Base-by-base conservation (phyloP, 2,329 filamentous ascomycete species). In the Hypocreales sp. region DNA sequence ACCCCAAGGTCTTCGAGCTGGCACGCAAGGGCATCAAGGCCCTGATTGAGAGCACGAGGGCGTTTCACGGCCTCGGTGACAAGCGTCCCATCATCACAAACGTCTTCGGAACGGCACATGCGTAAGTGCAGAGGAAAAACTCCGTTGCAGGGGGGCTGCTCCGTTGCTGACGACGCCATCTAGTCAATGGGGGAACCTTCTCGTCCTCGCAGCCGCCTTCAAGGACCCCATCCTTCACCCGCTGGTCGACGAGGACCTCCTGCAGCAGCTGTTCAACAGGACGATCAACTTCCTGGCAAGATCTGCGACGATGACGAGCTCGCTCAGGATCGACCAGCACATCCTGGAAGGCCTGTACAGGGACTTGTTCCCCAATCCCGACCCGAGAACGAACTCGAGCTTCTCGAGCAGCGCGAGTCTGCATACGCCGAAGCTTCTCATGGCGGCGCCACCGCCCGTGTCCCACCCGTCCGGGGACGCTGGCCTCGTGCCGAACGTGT, bases 161-260 rank as follows among this genome's bases (percentile, higher is more conserved):
- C n/a, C n/a, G n/a, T n/a, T n/a, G n/a, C n/a, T n/a, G n/a, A n/a
- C n/a, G n/a, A n/a, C n/a, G n/a, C n/a, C n/a, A 13, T 17, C 5
- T 35, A 92, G 86, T 5, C 90, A 98, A 82, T 98, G 92, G 60
- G 87, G 90, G 32, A 95, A 95, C 47, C 71, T 94, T 44, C 62
- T 95, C 26, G 82, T 92, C n/a, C 68, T 98, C 3, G 73, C 81
- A 15, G 84, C 87, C 2, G 79, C 78, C 4, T 86, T 73, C 51
- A 68, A 65, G 35, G 79, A 87, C 25, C 64, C 60, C 5, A 54
- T 64, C 15, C 64, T 92, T 2, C 54, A 55, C 5, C 47, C 56
- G 5, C 66, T 72, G 17, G 63, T 92, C 13, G 50, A 70, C 4
- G 52, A 56, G 25, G 48, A 62, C 1, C 52, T 58, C 3, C 55